Conservation (phyloP, 768 basidiomycete genomes). For the Agrocybe chaxingu region DNA sequence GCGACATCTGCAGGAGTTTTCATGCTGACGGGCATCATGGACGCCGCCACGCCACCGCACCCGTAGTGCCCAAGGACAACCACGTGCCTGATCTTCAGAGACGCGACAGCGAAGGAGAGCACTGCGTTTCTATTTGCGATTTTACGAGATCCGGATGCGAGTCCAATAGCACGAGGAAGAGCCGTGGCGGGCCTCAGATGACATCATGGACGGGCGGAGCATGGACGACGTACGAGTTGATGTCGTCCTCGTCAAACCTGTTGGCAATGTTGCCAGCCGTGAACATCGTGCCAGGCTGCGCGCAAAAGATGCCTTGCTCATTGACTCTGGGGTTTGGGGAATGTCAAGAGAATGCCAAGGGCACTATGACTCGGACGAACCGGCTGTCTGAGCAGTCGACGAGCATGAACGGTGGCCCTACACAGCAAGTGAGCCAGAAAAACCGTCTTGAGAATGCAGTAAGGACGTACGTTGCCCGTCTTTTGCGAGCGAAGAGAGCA, state of each 20-base stretch:
- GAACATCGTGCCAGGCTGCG: slow-evolving; percentile 28
- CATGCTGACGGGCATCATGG: slow-evolving; percentile 16
- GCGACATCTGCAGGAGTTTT: slow-evolving; percentile 23
- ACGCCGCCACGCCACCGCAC: slow-evolving; percentile 27
- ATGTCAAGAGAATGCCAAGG: not conserved
- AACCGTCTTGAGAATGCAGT: not conserved
- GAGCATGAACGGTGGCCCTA: slow-evolving; percentile 30
- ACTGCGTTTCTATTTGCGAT: slow-evolving; percentile 21
- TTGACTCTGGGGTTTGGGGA: slow-evolving; percentile 17
- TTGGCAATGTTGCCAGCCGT: slow-evolving; percentile 32
- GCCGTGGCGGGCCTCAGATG: not conserved
- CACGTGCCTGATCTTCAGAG: slow-evolving; percentile 27
- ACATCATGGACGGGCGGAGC: not conserved
- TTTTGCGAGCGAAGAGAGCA: slow-evolving; percentile 14
- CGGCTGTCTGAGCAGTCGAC: slow-evolving; percentile 29
- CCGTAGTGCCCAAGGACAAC: slow-evolving; percentile 29
- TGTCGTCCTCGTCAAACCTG: slow-evolving; percentile 25
- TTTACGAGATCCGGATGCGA: no score
- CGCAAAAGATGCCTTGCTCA: slow-evolving; percentile 27
- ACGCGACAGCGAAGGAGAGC: slow-evolving; percentile 24
- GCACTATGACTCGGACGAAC: slow-evolving; percentile 2
- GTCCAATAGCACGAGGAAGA: not conserved
- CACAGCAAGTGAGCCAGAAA: not conserved
- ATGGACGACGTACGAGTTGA: slow-evolving; percentile 21
- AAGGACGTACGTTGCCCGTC: slow-evolving; percentile 19